Base-by-base conservation (phyloP, 2,329 filamentous ascomycete genomes). In the Fusarium subglutinans region DNA sequence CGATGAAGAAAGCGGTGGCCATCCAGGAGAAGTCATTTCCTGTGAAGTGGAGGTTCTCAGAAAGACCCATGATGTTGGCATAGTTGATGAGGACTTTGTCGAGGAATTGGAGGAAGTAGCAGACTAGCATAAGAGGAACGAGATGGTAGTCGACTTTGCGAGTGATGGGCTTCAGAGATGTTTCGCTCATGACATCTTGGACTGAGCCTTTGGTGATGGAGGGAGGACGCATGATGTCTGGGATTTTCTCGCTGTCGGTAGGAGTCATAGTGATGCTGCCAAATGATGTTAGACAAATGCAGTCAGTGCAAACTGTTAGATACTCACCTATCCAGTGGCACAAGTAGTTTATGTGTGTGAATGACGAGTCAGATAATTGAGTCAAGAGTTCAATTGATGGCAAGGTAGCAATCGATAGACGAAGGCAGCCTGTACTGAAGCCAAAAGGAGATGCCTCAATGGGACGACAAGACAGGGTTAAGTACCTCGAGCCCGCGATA, bases 141-240 rank as follows among this genome's bases (percentile, higher is more conserved):
- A 66, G 63, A 8, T 66, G 63, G 41, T 66, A 66, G 38, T 66
- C 63, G 20, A 66, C 59, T 64, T 66, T 66, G 6, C 63, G 63
- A 2, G 63, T 66, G 8, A 66, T 66, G 1, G 59, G 47, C 5
- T 47, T 66, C 4, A 66, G 15, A 2, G 40, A 55, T 7, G 40
- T 8, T n/a, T 55, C 59, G 38, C 63, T 55, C 20, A 63, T 45
- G 26, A 66, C 45, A 33, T 66, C 59, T 40, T 28, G 33, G 22
- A 66, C 63, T 7, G 57, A 64, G 12, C 63, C 63, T 30, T 55
- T 66, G 7, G 14, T 54, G 18, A 64, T 28, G 1, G 63, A 66
- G 8, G 59, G 33, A 30, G 63, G 63, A 6, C 63, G 63, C 41
- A 22, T 37, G 22, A 13, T 55, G 8, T 50, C 20, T 47, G 43